phyloP scores from a whole-genome alignment of 2,329 filamentous ascomycete species.

The Lecanicillium sp. region DNA sequence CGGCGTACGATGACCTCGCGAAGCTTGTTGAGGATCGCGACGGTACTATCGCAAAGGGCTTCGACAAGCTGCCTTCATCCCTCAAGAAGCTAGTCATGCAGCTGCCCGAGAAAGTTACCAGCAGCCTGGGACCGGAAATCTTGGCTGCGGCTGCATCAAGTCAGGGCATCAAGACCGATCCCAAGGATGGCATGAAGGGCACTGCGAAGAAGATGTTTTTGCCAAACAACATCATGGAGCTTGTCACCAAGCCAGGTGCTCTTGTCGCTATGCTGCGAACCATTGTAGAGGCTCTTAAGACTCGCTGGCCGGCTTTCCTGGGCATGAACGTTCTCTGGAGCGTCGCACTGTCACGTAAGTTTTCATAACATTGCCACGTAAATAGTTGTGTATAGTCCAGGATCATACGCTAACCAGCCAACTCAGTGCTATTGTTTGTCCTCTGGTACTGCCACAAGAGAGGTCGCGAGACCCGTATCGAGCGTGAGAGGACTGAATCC shows the following conservation, averaged over 20 bases:
- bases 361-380: too few species aligned
- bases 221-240: slow-evolving; percentile 65
- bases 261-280: slow-evolving; percentile 76
- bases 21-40: slow-evolving; percentile 52
- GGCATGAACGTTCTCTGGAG: slow-evolving; percentile 90
- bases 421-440: slow-evolving; percentile 86
- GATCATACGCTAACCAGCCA: too few species aligned
- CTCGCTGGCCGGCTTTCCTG: slow-evolving; percentile 82
- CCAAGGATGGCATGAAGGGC: slow-evolving; percentile 48
- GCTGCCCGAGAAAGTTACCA: slow-evolving; percentile 73
- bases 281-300: slow-evolving; percentile 83
- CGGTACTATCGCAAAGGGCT: slow-evolving; percentile 49
- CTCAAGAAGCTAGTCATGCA: slow-evolving; percentile 81
- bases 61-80: slow-evolving; percentile 63
- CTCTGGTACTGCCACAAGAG: slow-evolving; percentile 99
- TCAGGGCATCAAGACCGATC: slow-evolving; percentile 52
- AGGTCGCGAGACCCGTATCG: slow-evolving; percentile 74
- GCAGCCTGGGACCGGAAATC: slow-evolving; percentile 69
- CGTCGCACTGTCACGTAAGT: slow-evolving; percentile 74
- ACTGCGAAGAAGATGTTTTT: slow-evolving; percentile 59
- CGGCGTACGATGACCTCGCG: slow-evolving; percentile 83
- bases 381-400: too few species aligned
- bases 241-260: slow-evolving; percentile 81
- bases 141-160: slow-evolving; percentile 72
- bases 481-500: slow-evolving; percentile 38